Base-by-base conservation (phyloP, 2,329 filamentous ascomycete genomes). In the Dactylellina parvicollis region DNA sequence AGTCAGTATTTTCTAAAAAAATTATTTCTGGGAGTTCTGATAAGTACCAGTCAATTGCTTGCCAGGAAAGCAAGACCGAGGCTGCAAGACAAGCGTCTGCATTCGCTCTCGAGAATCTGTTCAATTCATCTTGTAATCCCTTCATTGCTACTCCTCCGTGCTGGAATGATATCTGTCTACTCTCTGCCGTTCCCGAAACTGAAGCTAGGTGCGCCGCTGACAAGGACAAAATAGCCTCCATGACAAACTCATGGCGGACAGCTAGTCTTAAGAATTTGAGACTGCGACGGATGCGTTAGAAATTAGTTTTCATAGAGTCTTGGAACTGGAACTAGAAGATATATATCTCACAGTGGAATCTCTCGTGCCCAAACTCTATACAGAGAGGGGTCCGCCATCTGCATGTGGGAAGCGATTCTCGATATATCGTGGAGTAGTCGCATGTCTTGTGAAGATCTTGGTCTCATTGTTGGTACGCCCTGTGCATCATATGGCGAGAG, bases 171-270 rank as follows among this genome's bases (percentile, higher is more conserved):
- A 98, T 87, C 82, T 93, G 92, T 76, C 91, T 89, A 24, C 93
- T 94, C 76, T 95, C 87, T 36, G 88, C 87, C 78, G 92, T 96
- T 78, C 91, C 89, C 57, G 92, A 95, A 78, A 96, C 86, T 86
- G 91, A 96, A 49, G 92, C 91, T 75, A 99, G 87, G 81, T 98
- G 93, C 79, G 92, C 94, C 60, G 95, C 94, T n/a, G 95, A 96
- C 78, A 98, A 91, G 4, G 92, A 92, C 60, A 98, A 86, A 77
- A 98, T 85, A 12, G 94, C 89, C 81, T 96, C 91, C 92, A 98
- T 96, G 77, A 97, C 93, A 82, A 95, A 98, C 60, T 88, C 85
- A 80, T 93, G 89, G 16, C 88, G 89, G 54, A 92, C 86, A 65
- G 92, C 92, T 78, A 96, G 90, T 77, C 89, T 88, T 75, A 99